Base-by-base conservation (phyloP, 352 stramenopile genomes). In the Sclerospora graminicola region DNA sequence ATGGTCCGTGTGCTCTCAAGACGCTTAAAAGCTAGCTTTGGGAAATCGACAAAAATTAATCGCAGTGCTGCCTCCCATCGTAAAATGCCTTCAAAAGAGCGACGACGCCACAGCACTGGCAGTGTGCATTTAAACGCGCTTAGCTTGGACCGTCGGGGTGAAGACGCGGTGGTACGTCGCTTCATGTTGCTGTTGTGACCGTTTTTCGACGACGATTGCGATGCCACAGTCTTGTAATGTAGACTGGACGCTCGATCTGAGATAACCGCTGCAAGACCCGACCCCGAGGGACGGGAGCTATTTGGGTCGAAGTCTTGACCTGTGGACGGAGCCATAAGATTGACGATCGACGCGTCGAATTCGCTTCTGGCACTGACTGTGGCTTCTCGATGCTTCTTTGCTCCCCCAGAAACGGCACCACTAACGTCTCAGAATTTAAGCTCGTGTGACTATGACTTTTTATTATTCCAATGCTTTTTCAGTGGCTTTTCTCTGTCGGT, bases 61-160 rank as follows among this genome's bases (percentile, higher is more conserved):
- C 77, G 69, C 33, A 89, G 43, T 11, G 72, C 54, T 14, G 43
- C 33, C 42, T 89, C 77, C 77, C 77, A 89, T 7, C 46, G 47
- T 52, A 89, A 55, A 45, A 89, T 70, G 5, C 57, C 66, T 41
- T 83, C 72, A 47, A 87, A 82, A 42, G 69, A 86, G 10, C 55
- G 63, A 26, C 73, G 63, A 1, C 66, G 60, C 69, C 72, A 85
- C 20, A 43, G 47, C 14, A 65, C 44, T 20, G 75, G 24, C 33
- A 44, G 35, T 29, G 62, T 63, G 15, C 40, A 30, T 7, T 38
- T 36, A 30, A 67, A 66, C 5, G 40, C 41, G 21, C 49, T 38
- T 13, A 56, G 38, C 5, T 56, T 52, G 31, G 26, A 39, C 2
- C 8, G 14, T 21, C 37, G 42, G 14, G 26, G 31, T 0, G 34